Conservation (phyloP, 108 stramenopile species). For the Skeletonema tropicum region DNA sequence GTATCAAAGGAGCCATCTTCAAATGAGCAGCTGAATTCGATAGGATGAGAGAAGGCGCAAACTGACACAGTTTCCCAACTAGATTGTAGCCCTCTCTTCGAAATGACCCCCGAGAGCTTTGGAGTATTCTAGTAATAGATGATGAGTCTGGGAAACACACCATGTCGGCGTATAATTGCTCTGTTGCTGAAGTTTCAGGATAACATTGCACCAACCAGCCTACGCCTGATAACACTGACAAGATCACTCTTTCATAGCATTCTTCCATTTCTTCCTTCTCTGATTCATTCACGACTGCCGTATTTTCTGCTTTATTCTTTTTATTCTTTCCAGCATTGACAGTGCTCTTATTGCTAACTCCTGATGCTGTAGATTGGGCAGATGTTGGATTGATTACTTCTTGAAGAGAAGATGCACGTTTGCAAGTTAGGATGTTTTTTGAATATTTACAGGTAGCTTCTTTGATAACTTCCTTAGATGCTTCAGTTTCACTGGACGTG, state of each 20-base stretch:
- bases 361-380: conserved; percentile 5
- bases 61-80: conserved; percentile 57
- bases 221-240: conserved; percentile 31
- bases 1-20: conserved; percentile 49
- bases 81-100: conserved; percentile 64
- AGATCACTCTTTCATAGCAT: conserved; percentile 71
- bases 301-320: conserved; percentile 10
- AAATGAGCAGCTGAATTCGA: conserved; percentile 10
- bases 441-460: conserved; percentile 26
- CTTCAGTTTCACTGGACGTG: conserved; percentile 1
- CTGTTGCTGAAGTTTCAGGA: conserved; percentile 1
- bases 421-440: conserved; percentile 22
- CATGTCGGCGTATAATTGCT: conserved; percentile 8
- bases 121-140: conserved; percentile 50
- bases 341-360: conserved; percentile 6
- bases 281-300: conserved; percentile 26
- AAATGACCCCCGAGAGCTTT: conserved; percentile 54
- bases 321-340: conserved; percentile 6
- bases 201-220: conserved; percentile 30
- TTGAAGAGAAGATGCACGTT: conserved; percentile 36
- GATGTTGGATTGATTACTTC: conserved; percentile 28
- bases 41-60: conserved; percentile 31
- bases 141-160: conserved; percentile 11
- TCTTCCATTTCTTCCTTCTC: conserved; percentile 78
- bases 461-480: conserved; percentile 9